These are phyloP conservation scores for Sporisorium scitamineum DNA, from an alignment of 1,284 basidiomycete species.

Conservation along the genomic window DNA sequence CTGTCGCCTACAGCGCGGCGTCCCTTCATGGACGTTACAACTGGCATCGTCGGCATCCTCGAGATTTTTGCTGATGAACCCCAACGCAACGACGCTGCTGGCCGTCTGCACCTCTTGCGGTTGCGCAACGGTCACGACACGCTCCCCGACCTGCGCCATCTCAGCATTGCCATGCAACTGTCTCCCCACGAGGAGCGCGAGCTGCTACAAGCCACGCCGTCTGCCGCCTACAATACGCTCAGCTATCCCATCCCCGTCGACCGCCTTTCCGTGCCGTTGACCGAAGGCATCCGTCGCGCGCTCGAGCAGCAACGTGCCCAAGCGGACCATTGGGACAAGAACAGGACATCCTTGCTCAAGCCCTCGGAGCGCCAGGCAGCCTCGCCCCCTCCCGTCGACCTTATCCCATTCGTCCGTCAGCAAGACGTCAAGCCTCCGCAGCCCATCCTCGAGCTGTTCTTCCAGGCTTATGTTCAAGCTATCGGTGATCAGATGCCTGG, in stretches of 20 bases:
- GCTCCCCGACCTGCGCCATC: constrained; percentile 29
- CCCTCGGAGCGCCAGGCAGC: constrained; percentile 10
- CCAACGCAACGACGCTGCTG: constrained; percentile 3
- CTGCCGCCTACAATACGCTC: constrained; percentile 30
- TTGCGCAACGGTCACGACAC: constrained; percentile 8
- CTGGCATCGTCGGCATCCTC: constrained; percentile 37
- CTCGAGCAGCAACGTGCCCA: constrained; percentile 3
- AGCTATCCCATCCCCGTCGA: constrained; percentile 45
- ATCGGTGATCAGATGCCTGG: constrained; percentile 46
- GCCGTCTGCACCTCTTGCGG: constrained; percentile 33
- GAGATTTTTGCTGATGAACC: constrained; percentile 12
- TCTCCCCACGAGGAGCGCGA: constrained; percentile 19
- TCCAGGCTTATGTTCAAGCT: constrained; percentile 24
- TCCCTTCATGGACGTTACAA: constrained; percentile 45
- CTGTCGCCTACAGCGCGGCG: constrained; percentile 25
- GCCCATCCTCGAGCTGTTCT: constrained; percentile 23
- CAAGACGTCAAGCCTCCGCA: constrained; percentile 36
- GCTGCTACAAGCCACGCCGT: constrained; percentile 20
- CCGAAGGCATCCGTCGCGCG: constrained; percentile 14
- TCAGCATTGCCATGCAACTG: constrained; percentile 33
- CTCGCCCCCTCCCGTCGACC: constrained; percentile 6
- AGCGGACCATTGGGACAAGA: neutral
- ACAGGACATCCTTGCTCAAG: neutral
- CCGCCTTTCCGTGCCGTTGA: constrained; percentile 28
- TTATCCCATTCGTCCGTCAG: constrained; percentile 24